Conservation (phyloP, 768 basidiomycete species). For the Tylopilus felleus region DNA sequence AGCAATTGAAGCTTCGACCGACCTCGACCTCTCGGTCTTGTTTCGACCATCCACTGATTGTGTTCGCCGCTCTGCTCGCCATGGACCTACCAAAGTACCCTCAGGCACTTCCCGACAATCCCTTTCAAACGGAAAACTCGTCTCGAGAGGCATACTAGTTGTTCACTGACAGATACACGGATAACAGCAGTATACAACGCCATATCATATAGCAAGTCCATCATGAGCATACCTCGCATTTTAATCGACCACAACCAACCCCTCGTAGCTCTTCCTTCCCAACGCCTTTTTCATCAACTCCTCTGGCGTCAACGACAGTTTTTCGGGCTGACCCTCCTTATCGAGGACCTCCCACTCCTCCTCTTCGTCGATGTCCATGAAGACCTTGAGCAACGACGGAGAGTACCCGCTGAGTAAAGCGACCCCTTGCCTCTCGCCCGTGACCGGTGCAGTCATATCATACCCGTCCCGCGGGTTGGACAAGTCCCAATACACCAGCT, state of each 20-base stretch:
- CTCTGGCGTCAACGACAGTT: constrained; percentile 38
- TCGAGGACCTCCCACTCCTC: constrained; percentile 40
- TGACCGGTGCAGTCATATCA: constrained; percentile 44
- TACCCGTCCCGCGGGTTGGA: constrained; percentile 16
- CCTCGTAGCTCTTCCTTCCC: constrained; percentile 48
- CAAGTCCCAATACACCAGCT: constrained; percentile 75
- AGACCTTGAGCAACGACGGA: constrained; percentile 66
- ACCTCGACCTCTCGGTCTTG: too few relatives aligned
- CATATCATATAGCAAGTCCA: too few relatives aligned
- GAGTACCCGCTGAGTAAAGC: constrained; percentile 71
- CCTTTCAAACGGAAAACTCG: too few relatives aligned
- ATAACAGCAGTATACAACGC: too few relatives aligned
- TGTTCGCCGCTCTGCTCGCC: too few relatives aligned
- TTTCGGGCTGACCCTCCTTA: constrained; percentile 20
- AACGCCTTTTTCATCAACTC: constrained; percentile 48
- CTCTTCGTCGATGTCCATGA: constrained; percentile 55
- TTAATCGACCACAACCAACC: constrained; percentile 31
- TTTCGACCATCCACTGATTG: too few relatives aligned
- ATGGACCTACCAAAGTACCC: too few relatives aligned
- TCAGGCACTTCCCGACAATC: too few relatives aligned
- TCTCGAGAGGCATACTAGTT: too few relatives aligned
- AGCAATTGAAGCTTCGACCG: too few relatives aligned
- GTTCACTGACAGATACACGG: too few relatives aligned
- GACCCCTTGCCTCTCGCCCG: constrained; percentile 54
- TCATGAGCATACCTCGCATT: background rate